Evolutionary conservation across 208 protist genomes (phyloP).

Genomic region (Trypanosoma mega): DNA sequence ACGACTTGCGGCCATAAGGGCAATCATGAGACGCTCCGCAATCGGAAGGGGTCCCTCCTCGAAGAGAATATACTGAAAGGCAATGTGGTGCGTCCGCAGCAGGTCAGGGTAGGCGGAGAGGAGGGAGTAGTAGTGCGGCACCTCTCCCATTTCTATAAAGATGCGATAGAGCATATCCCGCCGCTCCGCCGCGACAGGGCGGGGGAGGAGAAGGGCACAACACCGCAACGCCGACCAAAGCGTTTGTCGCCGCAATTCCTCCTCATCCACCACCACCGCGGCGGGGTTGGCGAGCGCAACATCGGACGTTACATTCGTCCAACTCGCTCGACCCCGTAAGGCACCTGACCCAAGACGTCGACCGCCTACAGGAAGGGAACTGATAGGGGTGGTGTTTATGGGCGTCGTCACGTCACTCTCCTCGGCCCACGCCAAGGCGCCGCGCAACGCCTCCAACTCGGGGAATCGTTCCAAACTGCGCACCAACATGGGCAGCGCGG

Average conservation of each 20-base stretch:
- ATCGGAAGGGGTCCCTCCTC: conserved; percentile 73
- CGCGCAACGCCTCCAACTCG: conserved; percentile 6
- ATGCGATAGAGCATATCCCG: conserved; percentile 56
- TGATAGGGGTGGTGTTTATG: neutral
- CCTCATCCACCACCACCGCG: neutral
- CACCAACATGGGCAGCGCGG: conserved; percentile 12
- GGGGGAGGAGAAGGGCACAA: conserved; percentile 32
- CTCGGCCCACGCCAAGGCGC: neutral
- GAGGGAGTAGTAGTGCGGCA: conserved; percentile 63
- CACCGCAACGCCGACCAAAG: conserved; percentile 40
- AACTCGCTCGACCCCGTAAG: too few species aligned
- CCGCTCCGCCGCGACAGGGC: conserved; percentile 23
- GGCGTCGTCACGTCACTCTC: neutral
- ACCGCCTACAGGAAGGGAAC: neutral
- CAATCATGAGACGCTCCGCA: conserved; percentile 77
- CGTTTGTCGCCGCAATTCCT: neutral
- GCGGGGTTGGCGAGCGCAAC: too few species aligned
- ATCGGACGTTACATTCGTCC: neutral
- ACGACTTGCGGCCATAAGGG: conserved; percentile 75
- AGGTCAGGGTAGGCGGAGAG: conserved; percentile 62
- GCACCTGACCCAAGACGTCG: neutral
- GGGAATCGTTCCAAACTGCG: neutral
- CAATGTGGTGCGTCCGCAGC: conserved; percentile 64
- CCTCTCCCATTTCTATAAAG: conserved; percentile 63
- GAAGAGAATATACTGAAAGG: conserved; percentile 66